phyloP scores from a whole-genome alignment of 306 rosid genomes.

The Cicer cuneatum region DNA sequence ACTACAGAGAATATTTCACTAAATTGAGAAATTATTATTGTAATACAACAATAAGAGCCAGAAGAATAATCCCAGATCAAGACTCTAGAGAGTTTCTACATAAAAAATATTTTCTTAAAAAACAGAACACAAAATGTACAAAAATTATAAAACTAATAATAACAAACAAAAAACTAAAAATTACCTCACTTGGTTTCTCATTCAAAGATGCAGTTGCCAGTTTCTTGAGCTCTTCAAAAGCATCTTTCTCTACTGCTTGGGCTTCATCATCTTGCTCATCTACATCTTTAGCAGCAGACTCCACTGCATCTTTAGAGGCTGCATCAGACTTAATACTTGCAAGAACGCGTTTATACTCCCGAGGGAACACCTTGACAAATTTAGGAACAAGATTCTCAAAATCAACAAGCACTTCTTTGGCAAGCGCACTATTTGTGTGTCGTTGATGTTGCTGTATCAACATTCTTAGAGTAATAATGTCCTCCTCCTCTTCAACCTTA shows the following conservation, averaged over 20 bases:
- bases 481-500: slow-evolving; percentile 84
- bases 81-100: background rate
- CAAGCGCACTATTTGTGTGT: slow-evolving; percentile 80
- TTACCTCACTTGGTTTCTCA: slow-evolving; percentile 68
- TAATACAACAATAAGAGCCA: background rate
- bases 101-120: background rate
- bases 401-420: slow-evolving; percentile 80
- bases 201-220: slow-evolving; percentile 73
- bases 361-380: slow-evolving; percentile 88
- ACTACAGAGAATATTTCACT: background rate
- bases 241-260: slow-evolving; percentile 68
- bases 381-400: slow-evolving; percentile 78
- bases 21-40: background rate
- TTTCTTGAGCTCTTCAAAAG: slow-evolving; percentile 95
- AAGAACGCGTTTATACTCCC: slow-evolving; percentile 87
- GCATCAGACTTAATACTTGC: slow-evolving; percentile 68
- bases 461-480: slow-evolving; percentile 74
- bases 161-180: background rate
- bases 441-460: slow-evolving; percentile 98
- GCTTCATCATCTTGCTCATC: slow-evolving; percentile 63
- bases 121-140: background rate
- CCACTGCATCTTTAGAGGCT: slow-evolving; percentile 53
- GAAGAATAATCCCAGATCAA: background rate
- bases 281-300: slow-evolving; percentile 47
- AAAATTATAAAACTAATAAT: background rate